These are phyloP conservation scores for Botryotinia globosa DNA, from an alignment of 2,329 filamentous ascomycete genomes.

Conservation along the genomic window DNA sequence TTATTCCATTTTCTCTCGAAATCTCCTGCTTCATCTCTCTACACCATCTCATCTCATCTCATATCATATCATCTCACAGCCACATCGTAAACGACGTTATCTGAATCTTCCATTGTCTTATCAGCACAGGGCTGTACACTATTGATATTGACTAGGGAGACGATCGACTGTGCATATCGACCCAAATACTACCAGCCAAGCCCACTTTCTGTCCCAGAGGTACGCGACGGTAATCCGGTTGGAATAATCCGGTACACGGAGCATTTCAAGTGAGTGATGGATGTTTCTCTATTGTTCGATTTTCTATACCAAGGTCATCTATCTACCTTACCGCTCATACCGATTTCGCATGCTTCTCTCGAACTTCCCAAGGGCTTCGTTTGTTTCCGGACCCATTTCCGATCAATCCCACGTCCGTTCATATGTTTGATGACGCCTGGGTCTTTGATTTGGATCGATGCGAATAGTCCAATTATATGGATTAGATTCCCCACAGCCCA, in stretches of 20 bases:
- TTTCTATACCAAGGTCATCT: background rate
- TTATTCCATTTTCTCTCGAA: no score
- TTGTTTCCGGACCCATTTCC: background rate
- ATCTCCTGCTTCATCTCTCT: no score
- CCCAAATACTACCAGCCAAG: background rate
- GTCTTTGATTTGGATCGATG: background rate
- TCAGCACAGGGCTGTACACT: conserved; percentile 5
- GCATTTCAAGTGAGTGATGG: conserved; percentile 11
- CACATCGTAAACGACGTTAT: background rate
- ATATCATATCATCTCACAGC: background rate
- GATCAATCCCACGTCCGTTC: background rate
- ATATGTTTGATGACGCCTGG: background rate
- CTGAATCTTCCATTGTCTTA: background rate
- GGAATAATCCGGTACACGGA: conserved; percentile 5
- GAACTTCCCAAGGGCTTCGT: background rate
- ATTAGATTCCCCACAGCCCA: background rate
- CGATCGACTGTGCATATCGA: conserved; percentile 14
- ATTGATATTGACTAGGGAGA: conserved; percentile 15
- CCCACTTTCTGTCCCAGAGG: background rate
- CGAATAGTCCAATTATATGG: background rate
- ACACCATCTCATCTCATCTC: background rate
- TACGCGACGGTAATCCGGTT: background rate
- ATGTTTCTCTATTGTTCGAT: background rate
- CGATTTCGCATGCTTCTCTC: background rate
- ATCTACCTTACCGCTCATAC: background rate